Conservation (phyloP, 495 filamentous ascomycete species). For the Lasiosphaeria ovina region DNA sequence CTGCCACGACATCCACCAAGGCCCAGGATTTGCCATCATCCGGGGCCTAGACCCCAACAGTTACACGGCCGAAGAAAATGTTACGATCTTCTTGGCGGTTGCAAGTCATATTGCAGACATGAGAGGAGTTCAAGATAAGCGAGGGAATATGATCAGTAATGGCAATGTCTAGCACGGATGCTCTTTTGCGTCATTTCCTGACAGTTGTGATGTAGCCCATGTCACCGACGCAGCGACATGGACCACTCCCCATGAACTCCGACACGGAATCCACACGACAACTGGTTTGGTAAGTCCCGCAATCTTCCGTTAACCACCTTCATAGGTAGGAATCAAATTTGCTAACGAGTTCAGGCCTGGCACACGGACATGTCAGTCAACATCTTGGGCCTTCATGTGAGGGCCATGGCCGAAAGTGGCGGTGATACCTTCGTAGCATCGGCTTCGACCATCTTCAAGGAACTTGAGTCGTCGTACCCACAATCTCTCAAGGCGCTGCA, state of each 20-base stretch:
- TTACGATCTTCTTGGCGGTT: constrained; percentile 49
- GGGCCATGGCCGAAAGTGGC: constrained; percentile 35
- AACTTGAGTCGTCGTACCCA: constrained; percentile 33
- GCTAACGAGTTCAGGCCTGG: constrained; percentile 26
- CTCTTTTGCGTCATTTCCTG: no score
- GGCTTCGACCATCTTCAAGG: constrained; percentile 40
- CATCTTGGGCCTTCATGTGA: constrained; percentile 43
- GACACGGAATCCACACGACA: constrained; percentile 49
- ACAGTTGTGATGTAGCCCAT: constrained; percentile 34
- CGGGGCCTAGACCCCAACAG: constrained; percentile 44
- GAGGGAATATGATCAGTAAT: constrained; percentile 49
- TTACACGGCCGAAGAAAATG: constrained; percentile 47
- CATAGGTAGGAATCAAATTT: background rate
- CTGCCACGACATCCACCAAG: constrained; percentile 37
- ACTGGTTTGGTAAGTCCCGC: constrained; percentile 29
- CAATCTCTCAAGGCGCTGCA: constrained; percentile 31
- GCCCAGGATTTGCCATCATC: constrained; percentile 48
- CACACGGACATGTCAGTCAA: constrained; percentile 47
- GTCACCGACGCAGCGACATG: constrained; percentile 43
- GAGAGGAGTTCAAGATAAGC: constrained; percentile 48
- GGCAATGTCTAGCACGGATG: background rate
- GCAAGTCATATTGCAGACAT: constrained; percentile 50
- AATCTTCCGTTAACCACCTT: background rate
- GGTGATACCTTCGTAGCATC: constrained; percentile 44
- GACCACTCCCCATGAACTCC: constrained; percentile 38